These are phyloP conservation scores for Lasiodiplodia sp. DNA, from an alignment of 2,329 filamentous ascomycete genomes.

Conservation along the genomic window DNA sequence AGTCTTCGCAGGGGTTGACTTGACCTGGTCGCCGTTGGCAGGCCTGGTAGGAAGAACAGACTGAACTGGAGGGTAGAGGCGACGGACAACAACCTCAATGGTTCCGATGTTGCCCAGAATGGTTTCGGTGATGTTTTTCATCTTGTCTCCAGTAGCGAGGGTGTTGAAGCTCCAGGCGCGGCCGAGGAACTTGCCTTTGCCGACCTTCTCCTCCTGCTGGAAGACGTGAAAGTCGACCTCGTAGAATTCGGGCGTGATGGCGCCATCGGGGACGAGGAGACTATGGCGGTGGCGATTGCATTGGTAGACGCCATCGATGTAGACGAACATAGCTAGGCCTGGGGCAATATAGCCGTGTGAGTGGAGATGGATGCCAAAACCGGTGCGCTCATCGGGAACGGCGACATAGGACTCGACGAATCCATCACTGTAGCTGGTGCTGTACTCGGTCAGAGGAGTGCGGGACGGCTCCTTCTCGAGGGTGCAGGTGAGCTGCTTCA, in stretches of 20 bases:
- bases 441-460: constrained; percentile 57
- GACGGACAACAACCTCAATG: constrained; percentile 57
- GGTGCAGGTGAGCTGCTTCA: constrained; percentile 61
- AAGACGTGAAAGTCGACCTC: constrained; percentile 59
- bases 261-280: constrained; percentile 43
- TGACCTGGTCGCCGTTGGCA: not conserved
- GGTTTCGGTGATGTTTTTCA: constrained; percentile 40
- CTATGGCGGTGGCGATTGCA: constrained; percentile 61
- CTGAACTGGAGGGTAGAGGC: constrained; percentile 44
- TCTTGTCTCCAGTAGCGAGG: constrained; percentile 48
- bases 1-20: too few species aligned
- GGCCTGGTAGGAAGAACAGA: constrained; percentile 3
- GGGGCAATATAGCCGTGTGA: constrained; percentile 60
- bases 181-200: constrained; percentile 56
- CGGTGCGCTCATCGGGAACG: constrained; percentile 53
- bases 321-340: constrained; percentile 63
- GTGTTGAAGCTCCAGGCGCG: constrained; percentile 62
- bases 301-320: constrained; percentile 65
- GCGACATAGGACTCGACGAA: constrained; percentile 60
- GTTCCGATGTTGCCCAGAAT: constrained; percentile 52
- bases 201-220: constrained; percentile 61
- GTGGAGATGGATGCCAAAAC: constrained; percentile 59
- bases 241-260: constrained; percentile 35
- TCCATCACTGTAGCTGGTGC: constrained; percentile 59
- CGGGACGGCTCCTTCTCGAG: constrained; percentile 57